These are phyloP conservation scores for Amaranthus tricolor DNA, from an alignment of 179 eudicot species.

Conservation along the genomic window DNA sequence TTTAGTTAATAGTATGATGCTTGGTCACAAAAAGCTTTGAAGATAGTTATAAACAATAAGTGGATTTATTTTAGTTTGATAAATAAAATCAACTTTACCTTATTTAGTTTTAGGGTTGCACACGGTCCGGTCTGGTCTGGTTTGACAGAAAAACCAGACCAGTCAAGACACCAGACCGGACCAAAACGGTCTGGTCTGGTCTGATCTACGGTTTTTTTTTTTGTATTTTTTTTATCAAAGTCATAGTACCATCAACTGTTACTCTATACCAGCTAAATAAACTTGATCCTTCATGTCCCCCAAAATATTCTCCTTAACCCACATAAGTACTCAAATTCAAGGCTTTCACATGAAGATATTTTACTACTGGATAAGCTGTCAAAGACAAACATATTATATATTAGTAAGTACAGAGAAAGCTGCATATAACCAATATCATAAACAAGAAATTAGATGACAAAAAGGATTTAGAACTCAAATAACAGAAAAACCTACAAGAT, in stretches of 20 bases:
- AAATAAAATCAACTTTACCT: no score
- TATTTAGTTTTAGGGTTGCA: no score
- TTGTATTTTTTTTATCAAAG: constrained; percentile 54
- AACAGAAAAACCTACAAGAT: background rate
- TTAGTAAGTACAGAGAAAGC: constrained; percentile 7
- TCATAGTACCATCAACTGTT: constrained; percentile 60
- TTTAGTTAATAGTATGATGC: no score
- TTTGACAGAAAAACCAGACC: no score
- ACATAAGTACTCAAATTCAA: constrained; percentile 46
- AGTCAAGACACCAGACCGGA: no score
- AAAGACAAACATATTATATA: constrained; percentile 7
- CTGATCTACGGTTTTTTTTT: no score
- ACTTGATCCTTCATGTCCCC: constrained; percentile 90
- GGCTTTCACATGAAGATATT: constrained; percentile 53
- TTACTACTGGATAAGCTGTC: constrained; percentile 77
- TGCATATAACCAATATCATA: background rate
- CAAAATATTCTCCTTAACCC: constrained; percentile 94
- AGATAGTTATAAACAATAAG: no score
- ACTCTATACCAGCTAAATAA: constrained; percentile 92
- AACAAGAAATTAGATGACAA: background rate
- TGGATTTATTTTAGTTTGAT: no score
- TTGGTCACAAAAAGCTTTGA: no score
- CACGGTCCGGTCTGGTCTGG: no score
- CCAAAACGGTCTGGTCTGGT: no score
- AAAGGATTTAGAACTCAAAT: background rate